Evolutionary conservation across 768 basidiomycete species (phyloP).

Genomic region (Mycena maculata): DNA sequence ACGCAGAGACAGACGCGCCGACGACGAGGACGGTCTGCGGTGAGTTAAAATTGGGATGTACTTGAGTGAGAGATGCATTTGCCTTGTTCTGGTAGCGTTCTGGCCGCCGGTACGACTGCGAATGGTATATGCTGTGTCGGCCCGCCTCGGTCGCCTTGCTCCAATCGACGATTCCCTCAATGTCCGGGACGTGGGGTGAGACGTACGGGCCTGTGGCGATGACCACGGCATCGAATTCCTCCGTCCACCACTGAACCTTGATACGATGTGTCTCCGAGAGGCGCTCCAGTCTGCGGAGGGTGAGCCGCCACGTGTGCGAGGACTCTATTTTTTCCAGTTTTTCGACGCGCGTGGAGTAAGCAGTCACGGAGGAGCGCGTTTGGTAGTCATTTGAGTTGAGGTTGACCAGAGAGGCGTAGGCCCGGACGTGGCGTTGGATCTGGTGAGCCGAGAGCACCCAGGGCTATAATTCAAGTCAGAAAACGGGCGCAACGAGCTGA

Average conservation of each 20-base stretch:
- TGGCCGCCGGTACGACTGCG: conserved; percentile 46
- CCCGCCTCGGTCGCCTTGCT: conserved; percentile 31
- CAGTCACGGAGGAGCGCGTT: conserved; percentile 30
- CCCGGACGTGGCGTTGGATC: conserved; percentile 44
- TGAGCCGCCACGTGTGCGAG: conserved; percentile 35
- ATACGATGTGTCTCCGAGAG: conserved; percentile 27
- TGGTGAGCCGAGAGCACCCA: conserved; percentile 37
- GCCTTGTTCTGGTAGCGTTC: conserved; percentile 46
- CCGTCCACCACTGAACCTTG: conserved; percentile 39
- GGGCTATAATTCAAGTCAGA: conserved; percentile 13
- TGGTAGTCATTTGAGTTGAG: conserved; percentile 46
- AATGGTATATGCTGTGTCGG: conserved; percentile 40
- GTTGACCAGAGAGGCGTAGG: conserved; percentile 45
- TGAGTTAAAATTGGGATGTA: neutral
- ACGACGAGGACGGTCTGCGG: conserved; percentile 35
- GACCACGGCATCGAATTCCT: conserved; percentile 48
- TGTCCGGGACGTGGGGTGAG: conserved; percentile 43
- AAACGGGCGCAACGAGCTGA: neutral
- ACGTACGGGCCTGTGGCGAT: conserved; percentile 45
- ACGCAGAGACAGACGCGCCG: conserved; percentile 34
- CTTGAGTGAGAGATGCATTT: neutral
- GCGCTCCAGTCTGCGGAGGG: conserved; percentile 34
- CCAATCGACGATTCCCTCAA: conserved; percentile 44
- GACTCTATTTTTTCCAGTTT: conserved; percentile 42
- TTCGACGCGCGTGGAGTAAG: conserved; percentile 55